A percentile compares a stretch with the other conserved stretches of the same genome.
These are phyloP conservation scores for Urochloa ruziziensis DNA, from an alignment of 176 grass and related monocot species.

Conservation along the genomic window DNA sequence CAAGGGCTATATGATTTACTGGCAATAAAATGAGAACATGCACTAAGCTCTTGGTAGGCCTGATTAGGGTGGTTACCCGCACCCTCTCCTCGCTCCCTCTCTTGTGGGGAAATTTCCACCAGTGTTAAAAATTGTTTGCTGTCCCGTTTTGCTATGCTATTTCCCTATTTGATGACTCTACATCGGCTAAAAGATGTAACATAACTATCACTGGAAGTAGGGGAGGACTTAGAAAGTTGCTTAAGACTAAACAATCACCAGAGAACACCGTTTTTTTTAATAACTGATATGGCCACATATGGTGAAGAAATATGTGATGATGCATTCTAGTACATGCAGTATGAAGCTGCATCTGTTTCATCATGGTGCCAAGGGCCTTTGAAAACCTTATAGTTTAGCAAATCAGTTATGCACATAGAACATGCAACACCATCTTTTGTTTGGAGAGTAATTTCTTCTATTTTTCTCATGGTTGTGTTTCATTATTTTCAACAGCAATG, in stretches of 20 bases:
- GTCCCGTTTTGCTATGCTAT: background rate
- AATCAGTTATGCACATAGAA: slow-evolving; percentile 2
- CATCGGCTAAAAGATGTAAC: slow-evolving; percentile 1
- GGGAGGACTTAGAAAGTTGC: background rate
- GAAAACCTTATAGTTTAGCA: background rate
- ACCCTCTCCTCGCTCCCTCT: no score
- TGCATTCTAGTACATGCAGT: background rate
- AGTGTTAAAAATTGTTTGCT: slow-evolving; percentile 5
- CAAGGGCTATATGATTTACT: background rate
- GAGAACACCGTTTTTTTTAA: background rate
- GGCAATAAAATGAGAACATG: no score
- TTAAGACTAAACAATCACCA: slow-evolving; percentile 1
- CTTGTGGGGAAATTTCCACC: no score
- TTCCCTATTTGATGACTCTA: background rate
- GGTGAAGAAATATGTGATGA: background rate
- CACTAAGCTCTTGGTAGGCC: background rate
- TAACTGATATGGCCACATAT: background rate
- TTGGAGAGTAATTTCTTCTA: background rate
- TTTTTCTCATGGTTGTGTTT: slow-evolving; percentile 20
- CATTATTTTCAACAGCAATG: slow-evolving; percentile 64
- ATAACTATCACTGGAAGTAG: background rate
- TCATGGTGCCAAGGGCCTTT: background rate
- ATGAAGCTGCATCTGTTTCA: background rate
- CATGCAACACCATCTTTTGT: background rate
- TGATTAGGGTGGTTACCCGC: no score